A percentile compares a stretch with the other conserved stretches of the same genome.
phyloP scores from a whole-genome alignment of 768 basidiomycete genomes.

The Russula griseocarnosa region DNA sequence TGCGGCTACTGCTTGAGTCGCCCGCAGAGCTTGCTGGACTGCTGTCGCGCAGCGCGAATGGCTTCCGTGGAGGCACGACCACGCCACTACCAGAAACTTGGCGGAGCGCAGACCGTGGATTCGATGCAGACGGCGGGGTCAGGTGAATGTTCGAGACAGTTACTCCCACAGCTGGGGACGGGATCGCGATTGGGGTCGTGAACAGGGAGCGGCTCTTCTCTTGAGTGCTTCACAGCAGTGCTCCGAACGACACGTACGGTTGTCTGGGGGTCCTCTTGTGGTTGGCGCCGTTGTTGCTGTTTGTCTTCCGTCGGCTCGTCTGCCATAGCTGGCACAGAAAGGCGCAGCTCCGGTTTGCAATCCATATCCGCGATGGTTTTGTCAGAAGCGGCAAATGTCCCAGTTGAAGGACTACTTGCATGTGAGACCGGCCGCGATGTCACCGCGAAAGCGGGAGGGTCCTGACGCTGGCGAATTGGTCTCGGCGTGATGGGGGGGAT shows the following conservation, averaged over 20 bases:
- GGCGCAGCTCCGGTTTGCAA: neutral
- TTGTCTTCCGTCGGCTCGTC: neutral
- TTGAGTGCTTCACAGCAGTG: neutral
- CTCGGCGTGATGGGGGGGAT: constrained; percentile 37
- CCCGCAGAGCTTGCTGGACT: constrained; percentile 85
- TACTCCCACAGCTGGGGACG: neutral
- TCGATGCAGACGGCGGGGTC: constrained; percentile 10
- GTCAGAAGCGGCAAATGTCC: constrained; percentile 13
- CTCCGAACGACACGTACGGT: constrained; percentile 20
- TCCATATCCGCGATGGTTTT: neutral
- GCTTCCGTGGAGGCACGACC: constrained; percentile 38
- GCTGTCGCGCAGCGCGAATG: constrained; percentile 55
- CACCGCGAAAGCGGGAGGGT: constrained; percentile 36
- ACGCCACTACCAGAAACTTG: neutral
- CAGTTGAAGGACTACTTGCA: constrained; percentile 12
- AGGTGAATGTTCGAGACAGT: constrained; percentile 23
- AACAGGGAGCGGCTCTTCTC: constrained; percentile 18
- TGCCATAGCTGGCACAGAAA: neutral
- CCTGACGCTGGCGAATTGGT: constrained; percentile 34
- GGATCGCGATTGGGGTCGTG: constrained; percentile 2
- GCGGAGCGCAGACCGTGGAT: constrained; percentile 4
- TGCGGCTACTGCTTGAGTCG: constrained; percentile 73
- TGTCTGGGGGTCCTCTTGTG: constrained; percentile 8
- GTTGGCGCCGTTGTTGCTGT: constrained; percentile 2
- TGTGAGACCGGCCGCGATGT: constrained; percentile 37